Base-by-base conservation (phyloP, 768 basidiomycete genomes). In the Boletus vermiculosoides region DNA sequence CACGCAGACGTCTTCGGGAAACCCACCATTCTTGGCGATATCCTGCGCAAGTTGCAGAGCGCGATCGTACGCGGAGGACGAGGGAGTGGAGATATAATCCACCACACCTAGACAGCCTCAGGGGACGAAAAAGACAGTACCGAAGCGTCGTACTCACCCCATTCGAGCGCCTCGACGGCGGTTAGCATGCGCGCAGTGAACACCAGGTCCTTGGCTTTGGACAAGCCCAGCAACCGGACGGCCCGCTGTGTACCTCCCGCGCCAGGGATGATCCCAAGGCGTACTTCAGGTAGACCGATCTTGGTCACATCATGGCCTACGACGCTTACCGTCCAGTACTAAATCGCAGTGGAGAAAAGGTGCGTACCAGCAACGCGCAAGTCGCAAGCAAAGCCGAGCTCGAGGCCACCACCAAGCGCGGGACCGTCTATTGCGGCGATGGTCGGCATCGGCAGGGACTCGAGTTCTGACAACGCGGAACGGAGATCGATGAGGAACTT, bases 351-450 rank as follows among this genome's bases (percentile, higher is more conserved):
- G 45, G 28, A 20, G 22, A 16, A 41, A 48, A 23, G 25, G n/a
- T 39, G 73, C 78, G 55, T 72, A 93, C 94, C 91, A 57, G 89
- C 94, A 28, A 96, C 86, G 34, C 94, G 83, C 65, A 98, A 72
- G 76, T 98, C 94, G 73, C 93, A 96, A 3, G 92, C 88, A 52
- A 98, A 79, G 56, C 87, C 81, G 56, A 97, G 72, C 71, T 98
- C 94, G 30, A 94, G 78, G 2, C 94, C 94, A n/a, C 94, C 94
- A 11, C 94, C 94, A 0, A 98, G 78, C 10, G 94, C 94, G 20
- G 91, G 92, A 0, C 94, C 94, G 68, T 97, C 94, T 41, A 98
- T 90, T 5, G 94, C 92, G 36, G 90, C 90, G 54, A 97, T 90
- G 16, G 92, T 95, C 4, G 94, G 94, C 76, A 95, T 83, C 6